Conservation (phyloP, 257 asterid species). For the Solanum microdontum region DNA sequence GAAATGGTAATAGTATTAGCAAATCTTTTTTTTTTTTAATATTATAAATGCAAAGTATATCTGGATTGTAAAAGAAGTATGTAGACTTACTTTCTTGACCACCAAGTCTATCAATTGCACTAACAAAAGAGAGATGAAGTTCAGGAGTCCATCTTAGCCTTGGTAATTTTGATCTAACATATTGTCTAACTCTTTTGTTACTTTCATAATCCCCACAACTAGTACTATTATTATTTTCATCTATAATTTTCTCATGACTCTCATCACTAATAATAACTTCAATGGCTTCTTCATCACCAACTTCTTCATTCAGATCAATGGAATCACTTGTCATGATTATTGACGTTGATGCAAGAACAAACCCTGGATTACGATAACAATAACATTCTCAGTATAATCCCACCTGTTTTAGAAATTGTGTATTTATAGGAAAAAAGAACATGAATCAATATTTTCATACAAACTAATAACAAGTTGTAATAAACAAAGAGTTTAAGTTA, state of each 20-base stretch:
- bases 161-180: slow-evolving; percentile 75
- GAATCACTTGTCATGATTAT: not conserved
- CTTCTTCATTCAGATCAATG: slow-evolving; percentile 62
- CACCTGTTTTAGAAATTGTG: not conserved
- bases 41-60: not conserved
- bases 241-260: slow-evolving; percentile 2
- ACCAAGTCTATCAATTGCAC: slow-evolving; percentile 82
- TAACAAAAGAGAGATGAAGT: slow-evolving; percentile 76
- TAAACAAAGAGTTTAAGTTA: too few relatives aligned
- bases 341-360: not conserved
- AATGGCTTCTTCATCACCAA: slow-evolving; percentile 14
- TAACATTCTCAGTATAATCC: not conserved
- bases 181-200: slow-evolving; percentile 33
- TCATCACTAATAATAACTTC: slow-evolving; percentile 7
- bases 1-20: not conserved
- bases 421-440: too few relatives aligned
- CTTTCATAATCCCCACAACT: slow-evolving; percentile 1
- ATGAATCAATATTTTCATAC: too few relatives aligned
- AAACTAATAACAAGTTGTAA: too few relatives aligned
- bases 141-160: slow-evolving; percentile 97
- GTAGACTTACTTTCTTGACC: slow-evolving; percentile 86
- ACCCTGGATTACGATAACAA: not conserved
- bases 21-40: not conserved
- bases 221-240: slow-evolving; percentile 2
- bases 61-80: not conserved